These are phyloP conservation scores for Pseudogymnoascus verrucosus DNA, from an alignment of 2,329 filamentous ascomycete genomes.

Conservation along the genomic window DNA sequence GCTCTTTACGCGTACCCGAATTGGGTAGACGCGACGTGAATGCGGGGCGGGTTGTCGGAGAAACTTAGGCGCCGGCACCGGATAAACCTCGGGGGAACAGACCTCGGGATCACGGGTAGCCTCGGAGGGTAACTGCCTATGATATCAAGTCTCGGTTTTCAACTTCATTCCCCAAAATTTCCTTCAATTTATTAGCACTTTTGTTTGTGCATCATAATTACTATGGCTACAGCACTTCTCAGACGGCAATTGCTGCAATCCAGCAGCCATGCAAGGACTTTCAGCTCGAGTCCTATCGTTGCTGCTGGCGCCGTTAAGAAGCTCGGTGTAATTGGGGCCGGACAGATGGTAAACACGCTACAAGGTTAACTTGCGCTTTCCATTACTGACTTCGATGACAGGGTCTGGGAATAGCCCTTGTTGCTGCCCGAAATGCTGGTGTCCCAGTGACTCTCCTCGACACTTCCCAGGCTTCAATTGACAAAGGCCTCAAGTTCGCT, in stretches of 20 bases:
- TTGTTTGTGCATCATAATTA: conserved; percentile 12
- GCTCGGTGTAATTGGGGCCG: conserved; percentile 86
- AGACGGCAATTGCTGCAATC: conserved; percentile 20
- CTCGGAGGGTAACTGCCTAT: background rate
- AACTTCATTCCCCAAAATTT: conserved; percentile 8
- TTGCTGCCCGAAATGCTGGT: conserved; percentile 76
- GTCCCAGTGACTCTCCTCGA: conserved; percentile 84
- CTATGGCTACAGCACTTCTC: conserved; percentile 23
- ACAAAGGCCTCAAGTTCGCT: conserved; percentile 85
- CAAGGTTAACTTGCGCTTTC: background rate
- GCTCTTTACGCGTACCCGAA: conserved; percentile 13
- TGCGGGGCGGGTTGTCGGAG: background rate
- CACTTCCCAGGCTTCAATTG: conserved; percentile 71
- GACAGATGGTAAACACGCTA: conserved; percentile 73
- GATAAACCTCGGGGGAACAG: background rate
- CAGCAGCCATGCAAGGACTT: conserved; percentile 38
- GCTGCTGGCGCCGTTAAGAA: conserved; percentile 69
- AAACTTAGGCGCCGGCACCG: background rate
- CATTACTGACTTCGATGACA: conserved; percentile 34
- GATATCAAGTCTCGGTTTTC: background rate
- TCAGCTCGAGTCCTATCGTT: conserved; percentile 59
- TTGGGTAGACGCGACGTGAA: conserved; percentile 7
- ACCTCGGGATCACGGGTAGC: conserved; percentile 4
- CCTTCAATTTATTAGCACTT: background rate
- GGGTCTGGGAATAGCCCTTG: conserved; percentile 92